Percentiles rank a stretch among this genome's conserved stretches.
Conservation (phyloP, 1,284 basidiomycete genomes). For the Trichosporon asahii region DNA sequence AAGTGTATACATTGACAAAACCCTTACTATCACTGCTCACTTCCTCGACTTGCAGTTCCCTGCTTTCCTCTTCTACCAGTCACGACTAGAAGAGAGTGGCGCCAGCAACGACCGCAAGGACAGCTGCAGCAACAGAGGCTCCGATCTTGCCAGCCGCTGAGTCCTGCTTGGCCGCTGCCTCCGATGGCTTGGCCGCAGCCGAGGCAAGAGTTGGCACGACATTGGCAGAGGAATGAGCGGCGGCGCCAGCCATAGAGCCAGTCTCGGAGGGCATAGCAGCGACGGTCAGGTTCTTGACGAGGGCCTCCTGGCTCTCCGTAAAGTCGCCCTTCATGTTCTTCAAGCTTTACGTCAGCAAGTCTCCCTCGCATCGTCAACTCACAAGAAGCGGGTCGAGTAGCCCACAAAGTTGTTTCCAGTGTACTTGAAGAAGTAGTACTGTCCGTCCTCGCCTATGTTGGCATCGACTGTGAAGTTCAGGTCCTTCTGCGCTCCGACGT, state of each 20-base stretch:
- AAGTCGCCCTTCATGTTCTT: slow-evolving; percentile 11
- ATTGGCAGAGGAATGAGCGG: neutral
- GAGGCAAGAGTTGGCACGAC: neutral
- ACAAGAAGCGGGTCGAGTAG: slow-evolving; percentile 14
- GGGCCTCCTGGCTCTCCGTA: neutral
- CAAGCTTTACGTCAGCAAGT: neutral
- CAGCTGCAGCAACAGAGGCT: neutral
- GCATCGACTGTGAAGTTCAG: slow-evolving; percentile 63
- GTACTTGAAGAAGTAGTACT: slow-evolving; percentile 57
- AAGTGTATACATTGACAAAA: too few species aligned
- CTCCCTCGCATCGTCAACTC: neutral
- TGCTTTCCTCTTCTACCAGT: too few species aligned
- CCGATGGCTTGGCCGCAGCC: neutral
- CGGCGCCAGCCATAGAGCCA: neutral
- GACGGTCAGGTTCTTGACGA: neutral
- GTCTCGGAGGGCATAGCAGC: neutral
- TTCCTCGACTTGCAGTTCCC: too few species aligned
- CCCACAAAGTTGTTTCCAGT: slow-evolving; percentile 54
- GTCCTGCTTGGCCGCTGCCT: neutral
- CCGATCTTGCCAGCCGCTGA: neutral
- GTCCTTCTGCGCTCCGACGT: slow-evolving; percentile 60
- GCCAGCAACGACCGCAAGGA: neutral
- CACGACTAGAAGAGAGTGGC: neutral
- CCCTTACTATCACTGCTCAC: too few species aligned
- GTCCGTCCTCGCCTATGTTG: slow-evolving; percentile 60